Conservation (phyloP, 2,329 filamentous ascomycete genomes). For the Alternaria viburni region DNA sequence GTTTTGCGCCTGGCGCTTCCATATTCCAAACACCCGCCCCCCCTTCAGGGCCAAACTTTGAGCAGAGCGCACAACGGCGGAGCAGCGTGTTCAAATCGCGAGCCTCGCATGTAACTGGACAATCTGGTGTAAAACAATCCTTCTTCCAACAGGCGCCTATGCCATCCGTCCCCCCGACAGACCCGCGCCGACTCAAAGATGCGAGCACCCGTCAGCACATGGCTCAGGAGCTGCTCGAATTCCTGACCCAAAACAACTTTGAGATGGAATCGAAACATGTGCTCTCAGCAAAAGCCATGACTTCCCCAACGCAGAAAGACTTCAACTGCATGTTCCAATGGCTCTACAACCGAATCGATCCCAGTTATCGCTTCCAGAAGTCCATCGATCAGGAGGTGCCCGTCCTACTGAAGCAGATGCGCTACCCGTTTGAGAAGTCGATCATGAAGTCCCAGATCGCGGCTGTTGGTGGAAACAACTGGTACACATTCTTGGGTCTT, state of each 20-base stretch:
- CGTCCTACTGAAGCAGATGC: slow-evolving; percentile 86
- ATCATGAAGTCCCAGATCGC: slow-evolving; percentile 97
- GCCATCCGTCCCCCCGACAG: slow-evolving; percentile 80
- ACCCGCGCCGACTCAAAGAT: slow-evolving; percentile 86
- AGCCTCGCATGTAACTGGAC: slow-evolving; percentile 70
- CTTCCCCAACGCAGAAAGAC: slow-evolving; percentile 95
- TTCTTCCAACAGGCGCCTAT: slow-evolving; percentile 91
- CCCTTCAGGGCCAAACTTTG: slow-evolving; percentile 54
- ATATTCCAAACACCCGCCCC: slow-evolving; percentile 53
- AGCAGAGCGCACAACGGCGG: slow-evolving; percentile 67
- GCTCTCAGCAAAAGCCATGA: slow-evolving; percentile 87
- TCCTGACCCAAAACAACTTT: slow-evolving; percentile 91
- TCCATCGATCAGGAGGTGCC: slow-evolving; percentile 95
- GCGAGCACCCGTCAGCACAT: slow-evolving; percentile 80
- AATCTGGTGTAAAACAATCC: slow-evolving; percentile 77
- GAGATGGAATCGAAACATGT: slow-evolving; percentile 97
- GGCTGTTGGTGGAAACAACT: slow-evolving; percentile 95
- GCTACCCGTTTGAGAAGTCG: slow-evolving; percentile 92
- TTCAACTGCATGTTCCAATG: slow-evolving; percentile 98
- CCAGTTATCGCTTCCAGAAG: slow-evolving; percentile 90
- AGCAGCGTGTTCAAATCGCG: slow-evolving; percentile 72
- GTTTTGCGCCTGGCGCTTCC: slow-evolving; percentile 67
- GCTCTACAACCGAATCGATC: slow-evolving; percentile 95
- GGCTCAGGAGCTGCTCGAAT: slow-evolving; percentile 88
- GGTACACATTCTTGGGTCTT: slow-evolving; percentile 91